Evolutionary conservation across 805 yeast species (phyloP).

Genomic region (Crinitomyces ghanaensis): DNA sequence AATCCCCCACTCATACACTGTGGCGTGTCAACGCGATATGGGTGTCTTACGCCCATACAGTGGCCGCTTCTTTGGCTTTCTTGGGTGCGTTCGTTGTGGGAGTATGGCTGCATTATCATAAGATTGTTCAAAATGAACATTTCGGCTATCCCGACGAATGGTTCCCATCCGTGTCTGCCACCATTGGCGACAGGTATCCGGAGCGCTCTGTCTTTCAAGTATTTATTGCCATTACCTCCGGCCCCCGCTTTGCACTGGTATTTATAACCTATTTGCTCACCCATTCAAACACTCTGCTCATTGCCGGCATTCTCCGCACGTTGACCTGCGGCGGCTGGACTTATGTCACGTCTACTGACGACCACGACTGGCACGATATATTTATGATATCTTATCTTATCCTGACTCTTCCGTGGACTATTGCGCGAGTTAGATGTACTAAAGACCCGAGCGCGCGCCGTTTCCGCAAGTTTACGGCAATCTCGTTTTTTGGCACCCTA

Average conservation of each 20-base stretch:
- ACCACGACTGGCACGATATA: conserved; percentile 90
- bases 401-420: conserved; percentile 86
- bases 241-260: conserved; percentile 71
- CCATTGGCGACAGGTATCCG: conserved; percentile 95
- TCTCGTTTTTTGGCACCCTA: conserved; percentile 56
- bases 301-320: conserved; percentile 74
- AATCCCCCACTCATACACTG: no score
- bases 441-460: conserved; percentile 34
- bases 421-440: conserved; percentile 44
- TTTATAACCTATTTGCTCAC: conserved; percentile 36
- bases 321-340: conserved; percentile 99
- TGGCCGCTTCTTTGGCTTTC: conserved; percentile 69
- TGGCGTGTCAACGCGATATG: background rate
- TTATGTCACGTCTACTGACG: conserved; percentile 92
- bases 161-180: conserved; percentile 96
- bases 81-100: conserved; percentile 66
- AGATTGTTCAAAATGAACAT: conserved; percentile 77
- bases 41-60: background rate
- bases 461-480: conserved; percentile 40
- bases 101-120: conserved; percentile 64
- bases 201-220: conserved; percentile 89
- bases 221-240: conserved; percentile 83
- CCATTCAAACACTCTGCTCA: conserved; percentile 23
- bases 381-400: conserved; percentile 89
- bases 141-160: conserved; percentile 95